Base-by-base conservation (phyloP, 306 rosid genomes). In the Quercus robur region DNA sequence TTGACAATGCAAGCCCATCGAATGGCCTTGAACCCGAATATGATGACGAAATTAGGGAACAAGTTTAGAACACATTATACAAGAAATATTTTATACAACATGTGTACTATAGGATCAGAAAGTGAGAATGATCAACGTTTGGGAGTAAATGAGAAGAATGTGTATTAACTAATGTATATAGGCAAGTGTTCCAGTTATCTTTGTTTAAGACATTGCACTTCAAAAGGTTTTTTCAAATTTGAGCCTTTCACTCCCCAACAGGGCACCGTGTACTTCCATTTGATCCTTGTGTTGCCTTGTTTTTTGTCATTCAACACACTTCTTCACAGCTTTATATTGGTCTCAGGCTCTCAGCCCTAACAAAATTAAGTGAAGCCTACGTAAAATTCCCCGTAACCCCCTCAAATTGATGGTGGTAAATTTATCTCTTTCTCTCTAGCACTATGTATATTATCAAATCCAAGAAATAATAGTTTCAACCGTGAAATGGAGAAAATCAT, bases 191-290 rank as follows among this genome's bases (percentile, higher is more conserved):
- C 97, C 95, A 94, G 13, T 91, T 89, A 73, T 81, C 56, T 80
- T 89, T 35, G 0, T 76, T 49, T 1, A 97, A 77, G 77, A 73
- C 91, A 81, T 91, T 94, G 80, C 98, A 94, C n/a, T 75, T 84
- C 86, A 94, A 31, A 78, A 94, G 95, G 75, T 91, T 87, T 77
- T 21, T 68, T 41, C 98, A 81, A 2, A 89, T 82, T 46, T 83
- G 62, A 58, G 93, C 85, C 35, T 92, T 94, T 94, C 19, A 97
- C 97, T 79, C 70, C 91, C 97, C 97, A 92, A 74, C 87, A 90
- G 2, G 97, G 94, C 14, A 79, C 83, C 74, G 95, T 94, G 6
- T 94, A 94, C 70, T 85, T 56, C 91, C 95, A 94, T 38, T 81
- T 84, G 35, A 57, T 91, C 67, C 76, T 90, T 70, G 77, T 86